Conservation (phyloP, 2,329 filamentous ascomycete species). For the Teratosphaeria zuluensis region DNA sequence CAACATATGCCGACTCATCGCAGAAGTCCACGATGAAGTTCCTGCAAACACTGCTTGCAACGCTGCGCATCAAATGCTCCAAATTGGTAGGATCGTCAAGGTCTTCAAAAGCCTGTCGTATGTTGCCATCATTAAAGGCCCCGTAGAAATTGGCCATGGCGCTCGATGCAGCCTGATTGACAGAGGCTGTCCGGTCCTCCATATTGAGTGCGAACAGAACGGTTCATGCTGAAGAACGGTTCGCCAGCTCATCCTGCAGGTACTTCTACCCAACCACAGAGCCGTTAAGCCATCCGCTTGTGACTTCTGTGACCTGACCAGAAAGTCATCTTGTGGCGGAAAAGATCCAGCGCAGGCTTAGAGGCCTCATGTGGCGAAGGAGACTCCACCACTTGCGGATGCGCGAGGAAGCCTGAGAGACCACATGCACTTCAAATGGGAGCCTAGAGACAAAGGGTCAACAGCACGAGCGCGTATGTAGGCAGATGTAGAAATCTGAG, state of each 20-base stretch:
- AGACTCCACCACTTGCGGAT: neutral
- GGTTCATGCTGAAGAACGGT: neutral
- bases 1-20: conserved; percentile 44
- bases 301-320: neutral
- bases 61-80: conserved; percentile 32
- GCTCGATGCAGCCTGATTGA: conserved; percentile 2
- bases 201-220: neutral
- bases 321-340: neutral
- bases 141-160: conserved; percentile 12
- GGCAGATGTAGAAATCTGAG: neutral
- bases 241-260: neutral
- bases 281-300: neutral
- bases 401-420: neutral
- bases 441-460: neutral
- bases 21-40: conserved; percentile 62
- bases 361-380: neutral
- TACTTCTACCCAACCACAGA: neutral
- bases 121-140: conserved; percentile 7
- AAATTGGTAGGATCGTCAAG: conserved; percentile 46
- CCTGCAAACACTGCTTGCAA: conserved; percentile 32
- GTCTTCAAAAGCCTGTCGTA: conserved; percentile 35
- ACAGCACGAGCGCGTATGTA: neutral
- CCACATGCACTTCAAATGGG: neutral
- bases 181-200: conserved; percentile 2
- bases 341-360: neutral